Conservation (phyloP, 495 filamentous ascomycete genomes). For the Terfezia claveryi region DNA sequence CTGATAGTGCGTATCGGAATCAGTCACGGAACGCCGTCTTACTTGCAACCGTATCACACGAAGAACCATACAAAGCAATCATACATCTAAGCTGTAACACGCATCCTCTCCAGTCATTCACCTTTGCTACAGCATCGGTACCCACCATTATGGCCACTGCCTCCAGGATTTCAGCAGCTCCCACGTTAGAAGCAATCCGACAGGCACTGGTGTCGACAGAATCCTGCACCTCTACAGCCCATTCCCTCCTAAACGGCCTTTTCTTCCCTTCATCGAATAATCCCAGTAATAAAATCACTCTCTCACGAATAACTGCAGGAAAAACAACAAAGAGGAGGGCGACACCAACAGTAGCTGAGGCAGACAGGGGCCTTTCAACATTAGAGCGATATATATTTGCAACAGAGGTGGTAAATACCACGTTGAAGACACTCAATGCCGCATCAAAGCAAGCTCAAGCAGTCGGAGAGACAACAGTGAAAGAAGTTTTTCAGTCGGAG, state of each 20-base stretch:
- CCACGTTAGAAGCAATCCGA: conserved; percentile 10
- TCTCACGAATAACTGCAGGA: neutral
- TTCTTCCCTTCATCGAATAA: conserved; percentile 36
- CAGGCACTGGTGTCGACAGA: conserved; percentile 7
- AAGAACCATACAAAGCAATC: too few species aligned
- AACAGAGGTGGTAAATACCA: conserved; percentile 59
- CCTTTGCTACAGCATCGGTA: too few species aligned
- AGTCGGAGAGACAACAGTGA: neutral
- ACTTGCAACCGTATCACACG: too few species aligned
- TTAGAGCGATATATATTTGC: conserved; percentile 32
- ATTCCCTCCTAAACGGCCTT: conserved; percentile 15
- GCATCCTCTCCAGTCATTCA: too few species aligned
- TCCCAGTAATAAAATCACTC: neutral
- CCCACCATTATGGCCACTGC: neutral
- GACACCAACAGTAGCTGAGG: neutral
- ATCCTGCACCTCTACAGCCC: conserved; percentile 7
- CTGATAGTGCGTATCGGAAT: too few species aligned
- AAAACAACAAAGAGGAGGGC: neutral
- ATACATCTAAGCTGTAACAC: too few species aligned
- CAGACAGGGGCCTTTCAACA: neutral
- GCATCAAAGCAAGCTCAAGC: conserved; percentile 33
- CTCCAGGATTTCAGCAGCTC: neutral
- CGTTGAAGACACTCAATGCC: conserved; percentile 50
- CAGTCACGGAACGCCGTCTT: too few species aligned
- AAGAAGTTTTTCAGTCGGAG: neutral